These are phyloP conservation scores for Fusarium sp. DNA, from an alignment of 2,329 filamentous ascomycete species.

Conservation along the genomic window DNA sequence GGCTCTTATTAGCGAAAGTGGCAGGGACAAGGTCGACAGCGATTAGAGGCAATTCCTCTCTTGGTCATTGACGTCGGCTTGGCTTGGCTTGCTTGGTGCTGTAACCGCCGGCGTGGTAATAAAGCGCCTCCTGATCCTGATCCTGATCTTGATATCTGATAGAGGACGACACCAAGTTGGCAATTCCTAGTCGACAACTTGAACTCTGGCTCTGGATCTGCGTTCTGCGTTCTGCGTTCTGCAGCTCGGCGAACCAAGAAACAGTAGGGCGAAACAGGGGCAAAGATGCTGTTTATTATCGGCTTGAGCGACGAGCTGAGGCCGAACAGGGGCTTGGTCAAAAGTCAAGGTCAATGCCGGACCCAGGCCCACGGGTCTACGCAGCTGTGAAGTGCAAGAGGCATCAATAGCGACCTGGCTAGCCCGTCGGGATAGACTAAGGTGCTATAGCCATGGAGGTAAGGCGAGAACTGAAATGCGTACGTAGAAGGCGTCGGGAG, in stretches of 20 bases:
- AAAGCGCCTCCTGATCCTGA: constrained; percentile 19
- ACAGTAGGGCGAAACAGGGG: constrained; percentile 12
- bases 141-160: constrained; percentile 13
- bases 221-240: not conserved
- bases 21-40: constrained; percentile 42
- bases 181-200: constrained; percentile 2
- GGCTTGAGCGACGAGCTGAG: constrained; percentile 26
- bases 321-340: constrained; percentile 33
- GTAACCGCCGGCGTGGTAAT: constrained; percentile 34
- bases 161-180: constrained; percentile 17
- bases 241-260: constrained; percentile 4
- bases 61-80: constrained; percentile 24
- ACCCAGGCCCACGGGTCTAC: constrained; percentile 36
- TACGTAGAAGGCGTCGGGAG: constrained; percentile 24
- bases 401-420: constrained; percentile 17
- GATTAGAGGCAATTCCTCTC: constrained; percentile 32
- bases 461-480: constrained; percentile 24
- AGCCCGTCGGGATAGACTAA: constrained; percentile 14
- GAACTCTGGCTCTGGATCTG: not conserved
- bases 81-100: constrained; percentile 16
- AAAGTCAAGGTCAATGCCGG: constrained; percentile 45
- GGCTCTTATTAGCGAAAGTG: constrained; percentile 47
- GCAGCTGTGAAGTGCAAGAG: constrained; percentile 14
- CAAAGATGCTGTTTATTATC: constrained; percentile 11
- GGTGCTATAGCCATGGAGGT: constrained; percentile 1